Evolutionary conservation across 176 grass and related monocot species (phyloP).

Genomic region (Juncus effusus): DNA sequence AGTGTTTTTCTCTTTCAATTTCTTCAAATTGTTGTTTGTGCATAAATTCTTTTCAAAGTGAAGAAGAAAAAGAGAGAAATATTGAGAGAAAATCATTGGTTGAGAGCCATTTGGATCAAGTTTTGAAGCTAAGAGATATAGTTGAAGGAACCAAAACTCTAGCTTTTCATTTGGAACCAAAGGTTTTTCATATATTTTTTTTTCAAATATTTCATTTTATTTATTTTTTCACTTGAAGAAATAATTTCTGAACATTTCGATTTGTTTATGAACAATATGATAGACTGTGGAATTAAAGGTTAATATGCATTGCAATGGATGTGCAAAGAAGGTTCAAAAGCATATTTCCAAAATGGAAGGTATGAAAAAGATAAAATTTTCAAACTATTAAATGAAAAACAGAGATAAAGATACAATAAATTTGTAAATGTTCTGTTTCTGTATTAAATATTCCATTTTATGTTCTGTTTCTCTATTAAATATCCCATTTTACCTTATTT

Average conservation of each 20-base stretch:
- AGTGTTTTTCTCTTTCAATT: conserved; percentile 71
- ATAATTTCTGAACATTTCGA: background rate
- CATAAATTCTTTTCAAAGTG: conserved; percentile 42
- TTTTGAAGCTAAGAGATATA: conserved; percentile 65
- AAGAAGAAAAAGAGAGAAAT: conserved; percentile 49
- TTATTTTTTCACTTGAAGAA: background rate
- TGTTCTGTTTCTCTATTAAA: no score
- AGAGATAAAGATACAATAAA: background rate
- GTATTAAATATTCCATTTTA: no score
- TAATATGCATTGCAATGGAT: conserved; percentile 95
- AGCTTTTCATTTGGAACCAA: conserved; percentile 89
- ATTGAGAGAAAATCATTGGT: conserved; percentile 64
- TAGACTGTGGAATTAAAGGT: conserved; percentile 93
- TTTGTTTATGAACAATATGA: conserved; percentile 7
- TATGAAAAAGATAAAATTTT: conserved; percentile 29
- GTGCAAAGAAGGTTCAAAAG: conserved; percentile 88
- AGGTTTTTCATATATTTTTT: conserved; percentile 41
- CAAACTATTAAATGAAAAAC: background rate
- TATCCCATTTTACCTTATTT: no score
- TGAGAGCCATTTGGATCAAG: conserved; percentile 65
- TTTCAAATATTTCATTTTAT: conserved; percentile 8
- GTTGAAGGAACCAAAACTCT: conserved; percentile 65
- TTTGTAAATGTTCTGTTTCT: no score
- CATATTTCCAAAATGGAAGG: conserved; percentile 99
- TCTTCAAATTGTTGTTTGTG: conserved; percentile 59